Evolutionary conservation across 2,329 filamentous ascomycete genomes (phyloP).

Genomic region (Colletotrichum simmondsii): DNA sequence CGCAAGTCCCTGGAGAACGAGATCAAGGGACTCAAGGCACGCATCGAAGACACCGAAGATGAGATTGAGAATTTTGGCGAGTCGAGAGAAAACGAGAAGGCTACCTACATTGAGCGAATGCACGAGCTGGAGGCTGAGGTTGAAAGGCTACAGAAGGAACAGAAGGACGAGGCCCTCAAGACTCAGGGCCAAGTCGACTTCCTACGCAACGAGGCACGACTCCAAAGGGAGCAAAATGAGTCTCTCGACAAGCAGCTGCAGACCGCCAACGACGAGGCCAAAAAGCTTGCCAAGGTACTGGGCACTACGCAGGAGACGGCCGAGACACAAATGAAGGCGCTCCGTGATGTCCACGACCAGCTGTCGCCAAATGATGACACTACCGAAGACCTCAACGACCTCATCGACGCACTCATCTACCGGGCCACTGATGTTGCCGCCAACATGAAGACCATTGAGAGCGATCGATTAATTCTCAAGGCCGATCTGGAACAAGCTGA

Average conservation of each 20-base stretch:
- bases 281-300: slow-evolving; percentile 61
- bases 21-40: slow-evolving; percentile 78
- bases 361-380: slow-evolving; percentile 63
- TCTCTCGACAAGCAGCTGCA: slow-evolving; percentile 68
- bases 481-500: slow-evolving; percentile 72
- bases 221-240: slow-evolving; percentile 70
- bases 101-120: slow-evolving; percentile 74
- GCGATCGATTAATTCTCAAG: slow-evolving; percentile 68
- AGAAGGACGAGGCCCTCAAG: slow-evolving; percentile 66
- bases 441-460: slow-evolving; percentile 70
- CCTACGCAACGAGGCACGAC: slow-evolving; percentile 68
- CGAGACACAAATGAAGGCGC: slow-evolving; percentile 61
- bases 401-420: slow-evolving; percentile 70
- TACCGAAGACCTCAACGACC: slow-evolving; percentile 66
- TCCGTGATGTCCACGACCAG: slow-evolving; percentile 70
- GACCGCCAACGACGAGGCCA: slow-evolving; percentile 63
- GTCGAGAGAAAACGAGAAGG: slow-evolving; percentile 84
- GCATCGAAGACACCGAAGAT: slow-evolving; percentile 89
- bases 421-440: slow-evolving; percentile 68
- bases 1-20: slow-evolving; percentile 85
- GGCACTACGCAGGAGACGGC: slow-evolving; percentile 61
- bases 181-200: slow-evolving; percentile 72
- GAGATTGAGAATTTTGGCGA: slow-evolving; percentile 88
- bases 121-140: slow-evolving; percentile 78
- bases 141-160: slow-evolving; percentile 68